phyloP scores from a whole-genome alignment of 352 stramenopile genomes.

The Ophiocytium majus region DNA sequence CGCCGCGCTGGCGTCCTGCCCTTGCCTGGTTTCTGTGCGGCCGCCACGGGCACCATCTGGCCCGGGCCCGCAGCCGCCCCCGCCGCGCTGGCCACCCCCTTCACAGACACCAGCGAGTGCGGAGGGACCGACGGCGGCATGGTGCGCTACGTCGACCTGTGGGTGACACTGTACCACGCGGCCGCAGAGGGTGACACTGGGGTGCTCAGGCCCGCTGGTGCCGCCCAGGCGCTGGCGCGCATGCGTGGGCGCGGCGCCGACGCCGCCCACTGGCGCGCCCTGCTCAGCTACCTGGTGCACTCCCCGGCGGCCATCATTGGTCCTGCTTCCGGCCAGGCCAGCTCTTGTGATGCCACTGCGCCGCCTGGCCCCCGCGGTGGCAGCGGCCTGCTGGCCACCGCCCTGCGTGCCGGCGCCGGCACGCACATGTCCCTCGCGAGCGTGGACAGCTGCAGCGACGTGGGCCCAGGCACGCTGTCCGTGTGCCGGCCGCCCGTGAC shows the following conservation, averaged over 20 bases:
- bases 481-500: background rate
- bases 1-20: background rate
- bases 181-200: background rate
- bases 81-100: background rate
- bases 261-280: background rate
- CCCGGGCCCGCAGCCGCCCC: too few relatives aligned
- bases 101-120: background rate
- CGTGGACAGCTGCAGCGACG: background rate
- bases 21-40: background rate
- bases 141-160: constrained; percentile 14
- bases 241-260: constrained; percentile 2
- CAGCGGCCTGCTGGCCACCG: background rate
- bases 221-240: background rate
- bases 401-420: background rate
- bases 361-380: too few relatives aligned
- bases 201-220: background rate
- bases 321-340: too few relatives aligned
- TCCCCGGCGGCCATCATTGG: too few relatives aligned
- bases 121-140: too few relatives aligned
- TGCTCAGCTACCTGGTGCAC: background rate
- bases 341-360: too few relatives aligned
- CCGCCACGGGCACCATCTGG: background rate
- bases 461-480: background rate
- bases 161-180: constrained; percentile 10
- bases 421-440: background rate